These are phyloP conservation scores for Hymenoscyphus occultus DNA, from an alignment of 2,329 filamentous ascomycete genomes.

Conservation along the genomic window DNA sequence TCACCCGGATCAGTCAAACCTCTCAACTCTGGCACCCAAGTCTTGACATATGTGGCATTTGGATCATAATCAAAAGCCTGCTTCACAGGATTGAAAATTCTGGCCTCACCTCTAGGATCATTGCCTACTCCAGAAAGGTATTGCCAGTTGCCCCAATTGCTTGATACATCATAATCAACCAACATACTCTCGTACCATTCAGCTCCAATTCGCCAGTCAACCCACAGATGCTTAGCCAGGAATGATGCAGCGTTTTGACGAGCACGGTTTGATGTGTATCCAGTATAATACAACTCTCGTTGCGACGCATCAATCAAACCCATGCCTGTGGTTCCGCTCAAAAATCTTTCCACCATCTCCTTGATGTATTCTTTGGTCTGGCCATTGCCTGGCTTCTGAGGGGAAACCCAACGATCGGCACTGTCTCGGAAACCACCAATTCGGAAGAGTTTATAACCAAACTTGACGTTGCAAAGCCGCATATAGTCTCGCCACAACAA, in stretches of 20 bases:
- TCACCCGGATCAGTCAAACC: conserved; percentile 45
- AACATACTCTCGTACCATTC: conserved; percentile 79
- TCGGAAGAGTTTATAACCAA: conserved; percentile 60
- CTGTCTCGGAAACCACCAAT: conserved; percentile 59
- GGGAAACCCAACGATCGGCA: conserved; percentile 36
- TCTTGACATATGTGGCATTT: conserved; percentile 65
- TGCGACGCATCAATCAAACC: conserved; percentile 76
- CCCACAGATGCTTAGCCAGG: conserved; percentile 66
- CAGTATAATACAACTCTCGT: conserved; percentile 70
- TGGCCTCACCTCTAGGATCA: conserved; percentile 63
- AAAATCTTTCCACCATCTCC: conserved; percentile 54
- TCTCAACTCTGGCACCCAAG: conserved; percentile 69
- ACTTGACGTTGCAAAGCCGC: conserved; percentile 71
- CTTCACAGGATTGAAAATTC: conserved; percentile 81
- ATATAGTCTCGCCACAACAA: conserved; percentile 80
- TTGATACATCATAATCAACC: conserved; percentile 72
- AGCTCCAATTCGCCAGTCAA: conserved; percentile 78
- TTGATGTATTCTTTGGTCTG: conserved; percentile 43
- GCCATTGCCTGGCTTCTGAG: conserved; percentile 24
- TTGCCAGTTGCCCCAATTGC: conserved; percentile 82
- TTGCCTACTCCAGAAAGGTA: conserved; percentile 79
- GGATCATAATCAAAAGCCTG: conserved; percentile 76
- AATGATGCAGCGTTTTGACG: conserved; percentile 76
- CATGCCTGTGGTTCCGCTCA: conserved; percentile 68
- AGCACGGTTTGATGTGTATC: conserved; percentile 74